Base-by-base conservation (phyloP, 768 basidiomycete species). In the Boletus rufocinnamomeus region DNA sequence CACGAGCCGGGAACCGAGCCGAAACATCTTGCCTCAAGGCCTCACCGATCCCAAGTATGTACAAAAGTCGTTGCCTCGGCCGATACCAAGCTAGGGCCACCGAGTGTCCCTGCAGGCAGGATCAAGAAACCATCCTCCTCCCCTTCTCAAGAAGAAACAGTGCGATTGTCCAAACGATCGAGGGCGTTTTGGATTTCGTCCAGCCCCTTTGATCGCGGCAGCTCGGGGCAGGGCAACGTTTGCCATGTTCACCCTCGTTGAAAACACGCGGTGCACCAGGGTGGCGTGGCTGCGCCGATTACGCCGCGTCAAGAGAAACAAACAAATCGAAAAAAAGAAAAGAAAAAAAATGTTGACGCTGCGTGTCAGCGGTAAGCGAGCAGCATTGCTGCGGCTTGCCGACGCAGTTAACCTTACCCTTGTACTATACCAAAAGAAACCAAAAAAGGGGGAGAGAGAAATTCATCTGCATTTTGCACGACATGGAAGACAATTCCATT, bases 221-320 rank as follows among this genome's bases (percentile, higher is more conserved):
- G 47, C 54, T 38, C 27, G 50, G 27, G 40, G 19, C 28, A 37
- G 30, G 21, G 9, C 3, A n/a, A 43, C 54, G 48, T 44, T 34
- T 37, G 43, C 32, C 56, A 53, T 34, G 45, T 55, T 34, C 38
- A 2, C 58, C 65, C 67, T 70, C 67, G 51, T 65, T 70, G 67
- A 63, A 68, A 58, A 68, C 67, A 68, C 66, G 67, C 63, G 56
- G 63, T 32, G 1, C 9, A 23, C 44, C 50, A 35, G 21, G 13
- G 50, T 54, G 54, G 30, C 3, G 40, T 41, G n/a, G 40, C 58
- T 63, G 63, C 56, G 66, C 57, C 32, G 9, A 38, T 38, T 50
- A 56, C 55, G 51, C 59, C 50, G 14, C 48, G 27, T 30, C 37
- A 25, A 50, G 38, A 40, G 54, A 28, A 19, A 25, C 8, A n/a